These are phyloP conservation scores for Rhinocladiella mackenziei DNA, from an alignment of 2,329 filamentous ascomycete genomes.

Conservation along the genomic window DNA sequence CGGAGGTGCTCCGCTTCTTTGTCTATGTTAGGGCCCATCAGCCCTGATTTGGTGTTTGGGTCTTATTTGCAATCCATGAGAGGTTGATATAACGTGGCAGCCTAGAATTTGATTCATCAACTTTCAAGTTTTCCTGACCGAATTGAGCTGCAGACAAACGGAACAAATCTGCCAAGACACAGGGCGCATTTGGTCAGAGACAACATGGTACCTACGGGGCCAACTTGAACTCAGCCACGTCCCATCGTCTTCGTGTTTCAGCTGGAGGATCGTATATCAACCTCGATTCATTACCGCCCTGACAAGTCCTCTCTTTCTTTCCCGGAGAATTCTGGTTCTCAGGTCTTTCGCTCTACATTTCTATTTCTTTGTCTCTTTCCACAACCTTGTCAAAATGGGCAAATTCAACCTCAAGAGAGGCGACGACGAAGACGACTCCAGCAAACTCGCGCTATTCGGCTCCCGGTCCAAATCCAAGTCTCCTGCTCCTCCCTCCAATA, in stretches of 20 bases:
- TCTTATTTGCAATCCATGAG: constrained; percentile 2
- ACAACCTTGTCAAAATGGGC: constrained; percentile 34
- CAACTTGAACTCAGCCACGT: constrained; percentile 20
- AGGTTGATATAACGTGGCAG: constrained; percentile 9
- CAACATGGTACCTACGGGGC: no score
- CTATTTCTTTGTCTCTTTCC: neutral
- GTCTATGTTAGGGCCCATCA: constrained; percentile 43
- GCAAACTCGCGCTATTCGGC: constrained; percentile 58
- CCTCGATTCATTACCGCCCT: constrained; percentile 3
- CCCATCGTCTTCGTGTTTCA: constrained; percentile 22
- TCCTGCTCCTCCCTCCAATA: constrained; percentile 45
- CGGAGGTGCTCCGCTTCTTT: constrained; percentile 46
- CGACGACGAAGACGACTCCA: constrained; percentile 49
- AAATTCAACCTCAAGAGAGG: constrained; percentile 51
- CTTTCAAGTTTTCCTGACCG: neutral
- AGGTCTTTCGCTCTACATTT: no score
- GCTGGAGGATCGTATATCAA: constrained; percentile 15
- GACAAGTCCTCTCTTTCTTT: no score
- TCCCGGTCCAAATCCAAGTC: constrained; percentile 53
- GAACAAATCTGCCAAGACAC: constrained; percentile 16
- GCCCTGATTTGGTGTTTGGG: constrained; percentile 14
- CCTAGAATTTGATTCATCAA: neutral
- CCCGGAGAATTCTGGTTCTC: no score
- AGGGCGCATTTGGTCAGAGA: neutral
- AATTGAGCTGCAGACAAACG: constrained; percentile 1